Evolutionary conservation across 805 yeast species (phyloP).

Genomic region (Sugiyamaella mastotermitis): DNA sequence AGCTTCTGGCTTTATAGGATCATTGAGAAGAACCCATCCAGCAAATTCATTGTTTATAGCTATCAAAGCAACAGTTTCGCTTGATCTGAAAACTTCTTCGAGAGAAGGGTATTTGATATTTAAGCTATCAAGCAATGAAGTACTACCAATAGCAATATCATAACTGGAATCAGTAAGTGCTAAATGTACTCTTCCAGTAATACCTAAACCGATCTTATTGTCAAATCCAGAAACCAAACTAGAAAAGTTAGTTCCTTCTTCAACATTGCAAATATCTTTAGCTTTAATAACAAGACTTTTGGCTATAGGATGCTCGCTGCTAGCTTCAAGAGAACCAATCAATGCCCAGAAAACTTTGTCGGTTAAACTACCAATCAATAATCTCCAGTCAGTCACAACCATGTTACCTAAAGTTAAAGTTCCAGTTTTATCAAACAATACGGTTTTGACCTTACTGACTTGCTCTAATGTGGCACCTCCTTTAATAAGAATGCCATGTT

Average conservation of each 20-base stretch:
- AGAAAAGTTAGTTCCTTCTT: conserved; percentile 10
- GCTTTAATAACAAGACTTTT: conserved; percentile 51
- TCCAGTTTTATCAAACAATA: conserved; percentile 93
- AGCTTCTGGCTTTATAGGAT: conserved; percentile 63
- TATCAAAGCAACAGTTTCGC: conserved; percentile 49
- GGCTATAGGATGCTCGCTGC: conserved; percentile 87
- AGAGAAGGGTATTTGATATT: conserved; percentile 2
- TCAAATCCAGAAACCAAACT: conserved; percentile 20
- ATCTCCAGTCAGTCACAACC: conserved; percentile 30
- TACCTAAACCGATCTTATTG: conserved; percentile 31
- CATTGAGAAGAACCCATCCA: conserved; percentile 66
- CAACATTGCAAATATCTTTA: conserved; percentile 13
- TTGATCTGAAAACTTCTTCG: conserved; percentile 16
- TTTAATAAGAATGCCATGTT: conserved; percentile 81
- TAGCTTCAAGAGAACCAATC: conserved; percentile 53
- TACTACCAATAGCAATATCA: conserved; percentile 50
- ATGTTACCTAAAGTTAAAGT: conserved; percentile 85
- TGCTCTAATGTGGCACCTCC: conserved; percentile 87
- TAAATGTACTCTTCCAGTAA: conserved; percentile 23
- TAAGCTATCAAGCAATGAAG: conserved; percentile 10
- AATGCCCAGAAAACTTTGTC: conserved; percentile 44
- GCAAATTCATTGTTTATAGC: conserved; percentile 49
- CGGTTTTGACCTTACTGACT: conserved; percentile 55
- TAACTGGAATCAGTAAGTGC: conserved; percentile 17
- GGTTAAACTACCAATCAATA: conserved; percentile 18